These are phyloP conservation scores for Saccharomycopsis fermentans DNA, from an alignment of 805 yeast species.

Conservation along the genomic window DNA sequence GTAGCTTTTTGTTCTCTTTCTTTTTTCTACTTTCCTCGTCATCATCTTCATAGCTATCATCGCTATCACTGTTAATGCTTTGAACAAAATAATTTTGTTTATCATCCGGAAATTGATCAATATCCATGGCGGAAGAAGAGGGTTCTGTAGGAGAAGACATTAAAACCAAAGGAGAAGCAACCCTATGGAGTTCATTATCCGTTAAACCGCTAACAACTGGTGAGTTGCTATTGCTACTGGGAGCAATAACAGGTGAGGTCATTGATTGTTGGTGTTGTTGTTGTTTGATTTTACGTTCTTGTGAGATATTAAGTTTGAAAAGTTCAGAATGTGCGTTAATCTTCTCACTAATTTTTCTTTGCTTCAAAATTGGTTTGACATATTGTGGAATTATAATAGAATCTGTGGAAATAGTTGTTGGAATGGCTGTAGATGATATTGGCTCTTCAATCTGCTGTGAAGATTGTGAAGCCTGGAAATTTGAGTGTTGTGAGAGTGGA, in stretches of 20 bases:
- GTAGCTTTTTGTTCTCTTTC: not conserved
- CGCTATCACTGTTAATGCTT: not conserved
- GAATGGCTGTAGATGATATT: not conserved
- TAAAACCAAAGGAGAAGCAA: not conserved
- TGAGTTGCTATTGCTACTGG: not conserved
- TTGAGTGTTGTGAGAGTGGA: not conserved
- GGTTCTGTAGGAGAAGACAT: not conserved
- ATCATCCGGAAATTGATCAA: not conserved
- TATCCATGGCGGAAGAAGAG: not conserved
- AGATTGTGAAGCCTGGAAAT: not conserved
- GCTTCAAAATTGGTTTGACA: conserved; percentile 36
- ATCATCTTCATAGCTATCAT: not conserved
- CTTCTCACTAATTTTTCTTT: conserved; percentile 35
- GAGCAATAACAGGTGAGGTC: not conserved
- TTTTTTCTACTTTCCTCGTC: not conserved
- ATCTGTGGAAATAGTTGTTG: not conserved
- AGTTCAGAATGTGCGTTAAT: conserved; percentile 35
- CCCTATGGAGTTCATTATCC: not conserved
- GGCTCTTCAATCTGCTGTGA: not conserved
- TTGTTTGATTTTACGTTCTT: conserved; percentile 2
- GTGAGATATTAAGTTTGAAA: conserved; percentile 12
- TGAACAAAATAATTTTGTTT: not conserved
- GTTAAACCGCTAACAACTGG: not conserved
- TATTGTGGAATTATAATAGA: not conserved
- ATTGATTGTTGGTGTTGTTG: not conserved